Evolutionary conservation across 305 asterid genomes (phyloP).

Genomic region (Solanum aculeatissimum): DNA sequence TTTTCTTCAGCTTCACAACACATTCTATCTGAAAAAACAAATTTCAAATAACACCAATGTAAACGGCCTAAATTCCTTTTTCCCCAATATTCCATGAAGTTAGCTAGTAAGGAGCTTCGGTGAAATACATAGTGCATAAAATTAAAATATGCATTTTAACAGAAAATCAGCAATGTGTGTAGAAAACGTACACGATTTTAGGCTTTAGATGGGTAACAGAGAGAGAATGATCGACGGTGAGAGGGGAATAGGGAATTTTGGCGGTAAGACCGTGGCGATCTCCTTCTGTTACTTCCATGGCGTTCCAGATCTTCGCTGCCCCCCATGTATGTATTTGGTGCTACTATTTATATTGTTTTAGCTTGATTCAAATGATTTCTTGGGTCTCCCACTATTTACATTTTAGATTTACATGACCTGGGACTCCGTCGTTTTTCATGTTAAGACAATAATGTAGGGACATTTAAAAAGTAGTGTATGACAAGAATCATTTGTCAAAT

Average conservation of each 20-base stretch:
- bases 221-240: conserved; percentile 71
- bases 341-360: neutral
- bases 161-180: too few species aligned
- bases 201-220: conserved; percentile 64
- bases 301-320: conserved; percentile 65
- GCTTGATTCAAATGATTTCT: neutral
- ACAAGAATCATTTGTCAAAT: too few species aligned
- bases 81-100: too few species aligned
- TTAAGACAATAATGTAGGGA: neutral
- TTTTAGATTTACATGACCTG: neutral
- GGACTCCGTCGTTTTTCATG: neutral
- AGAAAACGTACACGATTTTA: conserved; percentile 40
- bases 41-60: too few species aligned
- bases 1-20: neutral
- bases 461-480: too few species aligned
- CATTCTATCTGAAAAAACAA: neutral
- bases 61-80: too few species aligned
- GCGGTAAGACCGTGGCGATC: conserved; percentile 31
- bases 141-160: too few species aligned
- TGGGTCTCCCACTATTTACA: neutral
- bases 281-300: conserved; percentile 57
- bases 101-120: too few species aligned
- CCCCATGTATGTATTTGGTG: conserved; percentile 18
- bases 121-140: too few species aligned
- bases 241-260: conserved; percentile 57